Conservation (phyloP, 1,139 yeast genomes). For the Blastobotrys aristatus region DNA sequence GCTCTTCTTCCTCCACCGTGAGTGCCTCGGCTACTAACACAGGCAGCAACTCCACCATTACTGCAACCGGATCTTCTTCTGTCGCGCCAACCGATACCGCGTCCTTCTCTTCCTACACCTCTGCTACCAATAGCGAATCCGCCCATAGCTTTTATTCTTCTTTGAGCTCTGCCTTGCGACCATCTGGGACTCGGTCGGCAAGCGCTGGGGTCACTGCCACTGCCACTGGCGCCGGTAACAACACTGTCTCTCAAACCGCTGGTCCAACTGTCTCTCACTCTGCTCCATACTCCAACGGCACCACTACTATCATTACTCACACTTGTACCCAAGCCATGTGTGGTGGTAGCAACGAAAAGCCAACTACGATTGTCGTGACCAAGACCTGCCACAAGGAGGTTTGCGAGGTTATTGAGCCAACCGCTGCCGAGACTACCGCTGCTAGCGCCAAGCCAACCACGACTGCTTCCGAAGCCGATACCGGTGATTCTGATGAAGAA, state of each 20-base stretch:
- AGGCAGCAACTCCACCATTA: background rate
- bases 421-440: slow-evolving; percentile 1
- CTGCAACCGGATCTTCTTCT: background rate
- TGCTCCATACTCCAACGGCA: background rate
- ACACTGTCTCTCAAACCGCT: background rate
- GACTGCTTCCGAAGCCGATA: background rate
- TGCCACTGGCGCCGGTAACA: background rate
- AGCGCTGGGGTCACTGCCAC: background rate
- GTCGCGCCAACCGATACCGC: background rate
- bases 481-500: background rate
- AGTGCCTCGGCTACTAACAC: background rate
- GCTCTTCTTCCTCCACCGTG: background rate
- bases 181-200: background rate
- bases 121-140: background rate
- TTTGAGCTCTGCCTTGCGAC: background rate
- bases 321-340: background rate
- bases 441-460: background rate
- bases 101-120: background rate
- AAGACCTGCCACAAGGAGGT: background rate
- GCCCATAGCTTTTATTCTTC: background rate
- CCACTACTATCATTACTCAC: background rate
- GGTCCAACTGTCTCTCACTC: background rate
- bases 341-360: background rate
- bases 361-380: background rate
- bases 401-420: background rate